Percentiles rank a stretch among this genome's conserved stretches.
Conservation (phyloP, 805 yeast species). For the Lachancea dasiensis region DNA sequence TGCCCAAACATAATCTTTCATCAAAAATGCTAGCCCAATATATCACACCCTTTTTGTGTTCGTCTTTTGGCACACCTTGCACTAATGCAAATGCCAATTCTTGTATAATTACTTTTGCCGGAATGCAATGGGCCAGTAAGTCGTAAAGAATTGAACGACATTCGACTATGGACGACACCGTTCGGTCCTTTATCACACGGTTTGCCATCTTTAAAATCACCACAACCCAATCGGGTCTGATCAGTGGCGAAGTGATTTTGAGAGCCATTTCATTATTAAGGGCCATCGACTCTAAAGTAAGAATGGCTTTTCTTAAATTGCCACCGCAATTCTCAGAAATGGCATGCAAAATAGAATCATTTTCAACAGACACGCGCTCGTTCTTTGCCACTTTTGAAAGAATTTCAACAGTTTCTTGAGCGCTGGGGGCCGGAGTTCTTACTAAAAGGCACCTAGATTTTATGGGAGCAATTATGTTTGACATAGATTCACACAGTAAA, state of each 20-base stretch:
- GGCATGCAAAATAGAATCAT: constrained; percentile 40
- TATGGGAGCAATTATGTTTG: constrained; percentile 89
- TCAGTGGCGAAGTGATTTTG: constrained; percentile 42
- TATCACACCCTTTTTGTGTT: constrained; percentile 43
- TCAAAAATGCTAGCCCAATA: constrained; percentile 64
- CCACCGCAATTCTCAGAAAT: constrained; percentile 56
- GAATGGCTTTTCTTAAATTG: constrained; percentile 70
- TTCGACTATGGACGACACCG: constrained; percentile 51
- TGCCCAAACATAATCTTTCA: constrained; percentile 80
- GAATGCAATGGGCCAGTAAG: constrained; percentile 86
- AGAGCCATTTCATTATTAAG: constrained; percentile 56
- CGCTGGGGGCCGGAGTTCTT: constrained; percentile 79
- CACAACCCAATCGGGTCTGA: constrained; percentile 85
- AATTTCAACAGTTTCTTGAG: constrained; percentile 50
- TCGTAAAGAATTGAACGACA: constrained; percentile 72
- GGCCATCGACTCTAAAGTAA: constrained; percentile 76
- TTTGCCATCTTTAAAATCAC: constrained; percentile 63
- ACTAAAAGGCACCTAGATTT: constrained; percentile 85
- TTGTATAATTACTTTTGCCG: constrained; percentile 75
- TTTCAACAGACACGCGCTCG: constrained; percentile 44
- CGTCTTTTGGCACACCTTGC: constrained; percentile 22
- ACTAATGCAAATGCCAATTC: constrained; percentile 46
- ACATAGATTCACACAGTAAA: constrained; percentile 81
- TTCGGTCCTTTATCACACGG: constrained; percentile 52
- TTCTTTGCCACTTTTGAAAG: constrained; percentile 49